A percentile compares a stretch with the other conserved stretches of the same genome.
These are phyloP conservation scores for Aspergillus versicolor DNA, from an alignment of 2,329 filamentous ascomycete species.

Conservation along the genomic window DNA sequence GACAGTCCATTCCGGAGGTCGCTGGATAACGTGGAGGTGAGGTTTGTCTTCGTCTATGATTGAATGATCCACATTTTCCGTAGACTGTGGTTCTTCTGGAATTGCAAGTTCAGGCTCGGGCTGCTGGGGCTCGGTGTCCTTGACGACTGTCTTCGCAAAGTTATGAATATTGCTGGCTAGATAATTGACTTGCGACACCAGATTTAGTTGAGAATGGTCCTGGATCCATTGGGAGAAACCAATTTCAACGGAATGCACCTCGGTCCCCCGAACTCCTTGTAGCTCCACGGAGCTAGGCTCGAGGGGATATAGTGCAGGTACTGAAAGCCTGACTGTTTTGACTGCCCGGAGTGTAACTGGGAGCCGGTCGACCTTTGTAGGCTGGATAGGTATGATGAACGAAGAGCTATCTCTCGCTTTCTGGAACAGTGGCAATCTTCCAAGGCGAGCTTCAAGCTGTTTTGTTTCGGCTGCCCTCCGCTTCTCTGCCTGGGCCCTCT, in stretches of 20 bases:
- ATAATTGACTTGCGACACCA: constrained; percentile 75
- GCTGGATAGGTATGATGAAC: constrained; percentile 70
- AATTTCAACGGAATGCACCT: constrained; percentile 63
- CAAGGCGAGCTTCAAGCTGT: constrained; percentile 74
- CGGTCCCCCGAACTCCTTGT: constrained; percentile 60
- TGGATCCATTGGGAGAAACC: constrained; percentile 62
- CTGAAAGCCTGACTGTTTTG: constrained; percentile 64
- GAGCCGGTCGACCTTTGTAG: constrained; percentile 60
- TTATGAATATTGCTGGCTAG: constrained; percentile 68
- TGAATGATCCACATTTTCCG: constrained; percentile 8
- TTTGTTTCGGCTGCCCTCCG: constrained; percentile 65
- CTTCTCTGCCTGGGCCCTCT: constrained; percentile 63
- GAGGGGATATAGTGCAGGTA: constrained; percentile 71
- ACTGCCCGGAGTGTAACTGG: constrained; percentile 61
- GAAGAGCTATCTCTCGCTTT: constrained; percentile 68
- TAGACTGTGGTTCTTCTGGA: constrained; percentile 17
- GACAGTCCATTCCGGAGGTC: constrained; percentile 73
- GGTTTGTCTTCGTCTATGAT: constrained; percentile 49
- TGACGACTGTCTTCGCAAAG: constrained; percentile 58
- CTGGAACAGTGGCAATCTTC: constrained; percentile 64
- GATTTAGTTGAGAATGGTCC: constrained; percentile 58
- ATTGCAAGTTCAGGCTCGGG: not conserved
- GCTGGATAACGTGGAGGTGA: constrained; percentile 70
- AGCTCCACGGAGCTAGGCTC: constrained; percentile 66
- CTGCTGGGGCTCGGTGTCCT: constrained; percentile 17